Conservation (phyloP, 176 grass and related monocot species). For the Alopecurus myosuroides region DNA sequence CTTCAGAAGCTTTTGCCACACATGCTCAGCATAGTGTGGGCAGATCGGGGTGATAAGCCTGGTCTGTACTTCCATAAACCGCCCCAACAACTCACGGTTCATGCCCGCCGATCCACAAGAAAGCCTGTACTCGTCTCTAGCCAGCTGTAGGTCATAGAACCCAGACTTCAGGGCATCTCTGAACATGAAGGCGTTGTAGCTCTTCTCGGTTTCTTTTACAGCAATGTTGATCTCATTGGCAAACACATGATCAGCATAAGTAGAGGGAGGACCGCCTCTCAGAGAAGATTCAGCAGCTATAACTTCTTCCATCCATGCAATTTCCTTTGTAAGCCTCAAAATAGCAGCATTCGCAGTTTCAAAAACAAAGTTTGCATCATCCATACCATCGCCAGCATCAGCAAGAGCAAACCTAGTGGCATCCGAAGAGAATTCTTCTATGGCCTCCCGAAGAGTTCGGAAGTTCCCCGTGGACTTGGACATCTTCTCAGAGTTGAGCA, state of each 20-base stretch:
- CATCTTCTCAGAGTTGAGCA: slow-evolving; percentile 93
- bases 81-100: slow-evolving; percentile 63
- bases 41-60: slow-evolving; percentile 64
- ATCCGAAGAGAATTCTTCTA: slow-evolving; percentile 62
- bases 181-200: slow-evolving; percentile 75
- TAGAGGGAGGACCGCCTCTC: slow-evolving; percentile 35
- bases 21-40: slow-evolving; percentile 74
- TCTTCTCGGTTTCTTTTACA: slow-evolving; percentile 61
- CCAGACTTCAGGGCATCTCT: slow-evolving; percentile 73
- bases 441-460: slow-evolving; percentile 59
- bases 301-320: slow-evolving; percentile 87
- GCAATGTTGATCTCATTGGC: slow-evolving; percentile 76
- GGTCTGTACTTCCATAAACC: slow-evolving; percentile 75
- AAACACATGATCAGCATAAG: slow-evolving; percentile 69
- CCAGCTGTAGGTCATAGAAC: slow-evolving; percentile 75
- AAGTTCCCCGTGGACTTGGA: slow-evolving; percentile 87
- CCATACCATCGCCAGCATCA: slow-evolving; percentile 88
- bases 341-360: slow-evolving; percentile 85
- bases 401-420: slow-evolving; percentile 83
- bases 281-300: slow-evolving; percentile 52
- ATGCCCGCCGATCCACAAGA: slow-evolving; percentile 65
- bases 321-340: slow-evolving; percentile 74
- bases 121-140: slow-evolving; percentile 76
- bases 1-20: slow-evolving; percentile 60
- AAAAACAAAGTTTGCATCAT: slow-evolving; percentile 87